Percentiles rank a stretch among this genome's conserved stretches.
phyloP scores from a whole-genome alignment of 495 filamentous ascomycete species.

The Talaromyces nanjingensis region DNA sequence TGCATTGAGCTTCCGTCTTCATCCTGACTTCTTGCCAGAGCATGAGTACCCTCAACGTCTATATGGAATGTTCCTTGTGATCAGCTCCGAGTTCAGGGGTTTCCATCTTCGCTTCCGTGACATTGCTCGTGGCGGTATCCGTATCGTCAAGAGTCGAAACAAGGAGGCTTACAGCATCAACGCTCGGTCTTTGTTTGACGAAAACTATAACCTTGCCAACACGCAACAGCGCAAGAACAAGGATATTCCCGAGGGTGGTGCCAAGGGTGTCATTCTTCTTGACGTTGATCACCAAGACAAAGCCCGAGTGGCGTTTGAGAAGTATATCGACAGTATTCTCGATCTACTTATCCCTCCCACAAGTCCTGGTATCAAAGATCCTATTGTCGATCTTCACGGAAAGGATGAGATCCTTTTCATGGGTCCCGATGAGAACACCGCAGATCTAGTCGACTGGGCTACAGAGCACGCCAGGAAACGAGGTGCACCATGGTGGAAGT shows the following conservation, averaged over 20 bases:
- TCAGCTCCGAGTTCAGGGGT: slow-evolving; percentile 91
- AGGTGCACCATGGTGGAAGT: slow-evolving; percentile 98
- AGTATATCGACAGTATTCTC: slow-evolving; percentile 97
- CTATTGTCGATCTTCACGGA: slow-evolving; percentile 89
- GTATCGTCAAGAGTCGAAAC: slow-evolving; percentile 95
- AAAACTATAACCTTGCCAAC: slow-evolving; percentile 97
- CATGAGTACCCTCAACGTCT: slow-evolving; percentile 90
- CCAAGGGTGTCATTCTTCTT: slow-evolving; percentile 94
- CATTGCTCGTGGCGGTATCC: slow-evolving; percentile 93
- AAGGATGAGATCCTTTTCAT: slow-evolving; percentile 96
- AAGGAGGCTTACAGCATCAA: slow-evolving; percentile 95
- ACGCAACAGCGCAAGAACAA: slow-evolving; percentile 99
- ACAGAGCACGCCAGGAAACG: slow-evolving; percentile 85
- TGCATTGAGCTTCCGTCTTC: slow-evolving; percentile 89
- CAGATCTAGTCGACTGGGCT: slow-evolving; percentile 94
- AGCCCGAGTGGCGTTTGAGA: slow-evolving; percentile 86
- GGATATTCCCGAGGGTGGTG: slow-evolving; percentile 98
- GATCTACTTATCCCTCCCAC: slow-evolving; percentile 84
- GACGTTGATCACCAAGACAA: slow-evolving; percentile 93
- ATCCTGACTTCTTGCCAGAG: slow-evolving; percentile 81
- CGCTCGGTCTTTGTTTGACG: slow-evolving; percentile 89
- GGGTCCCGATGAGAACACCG: slow-evolving; percentile 98
- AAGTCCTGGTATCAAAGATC: slow-evolving; percentile 97
- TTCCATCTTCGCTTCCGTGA: slow-evolving; percentile 98
- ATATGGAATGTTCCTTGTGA: slow-evolving; percentile 97